These are phyloP conservation scores for Vitis riparia DNA, from an alignment of 164 flowering plant species.

Conservation along the genomic window DNA sequence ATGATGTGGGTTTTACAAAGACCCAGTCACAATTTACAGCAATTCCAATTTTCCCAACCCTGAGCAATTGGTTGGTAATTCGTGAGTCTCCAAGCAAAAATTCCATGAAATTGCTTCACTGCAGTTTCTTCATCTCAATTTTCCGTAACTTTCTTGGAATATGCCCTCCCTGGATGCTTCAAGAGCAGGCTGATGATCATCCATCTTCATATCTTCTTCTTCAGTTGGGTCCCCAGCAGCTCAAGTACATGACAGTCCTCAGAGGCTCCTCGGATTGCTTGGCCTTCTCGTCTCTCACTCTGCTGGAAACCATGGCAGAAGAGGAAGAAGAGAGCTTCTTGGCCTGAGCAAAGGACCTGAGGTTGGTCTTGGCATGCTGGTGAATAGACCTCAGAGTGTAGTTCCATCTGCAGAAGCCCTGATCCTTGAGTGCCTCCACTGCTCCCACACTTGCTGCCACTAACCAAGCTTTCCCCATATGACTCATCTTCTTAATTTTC, in stretches of 20 bases:
- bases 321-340: background rate
- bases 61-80: too few relatives aligned
- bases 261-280: conserved; percentile 16
- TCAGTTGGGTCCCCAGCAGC: conserved; percentile 22
- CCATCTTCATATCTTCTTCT: too few relatives aligned
- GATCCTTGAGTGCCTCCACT: conserved; percentile 13
- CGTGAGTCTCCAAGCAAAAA: too few relatives aligned
- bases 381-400: background rate
- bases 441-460: conserved; percentile 15
- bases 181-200: too few relatives aligned
- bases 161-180: too few relatives aligned
- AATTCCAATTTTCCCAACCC: too few relatives aligned
- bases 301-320: background rate
- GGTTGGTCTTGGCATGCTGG: background rate
- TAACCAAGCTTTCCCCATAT: conserved; percentile 4
- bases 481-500: background rate
- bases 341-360: background rate
- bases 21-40: too few relatives aligned
- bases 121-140: too few relatives aligned
- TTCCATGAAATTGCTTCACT: too few relatives aligned
- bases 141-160: too few relatives aligned
- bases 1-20: too few relatives aligned
- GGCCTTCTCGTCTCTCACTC: background rate
- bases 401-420: conserved; percentile 7
- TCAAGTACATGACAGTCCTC: conserved; percentile 16